These are phyloP conservation scores for Talaromyces trachyspermus DNA, from an alignment of 495 filamentous ascomycete species.

Conservation along the genomic window DNA sequence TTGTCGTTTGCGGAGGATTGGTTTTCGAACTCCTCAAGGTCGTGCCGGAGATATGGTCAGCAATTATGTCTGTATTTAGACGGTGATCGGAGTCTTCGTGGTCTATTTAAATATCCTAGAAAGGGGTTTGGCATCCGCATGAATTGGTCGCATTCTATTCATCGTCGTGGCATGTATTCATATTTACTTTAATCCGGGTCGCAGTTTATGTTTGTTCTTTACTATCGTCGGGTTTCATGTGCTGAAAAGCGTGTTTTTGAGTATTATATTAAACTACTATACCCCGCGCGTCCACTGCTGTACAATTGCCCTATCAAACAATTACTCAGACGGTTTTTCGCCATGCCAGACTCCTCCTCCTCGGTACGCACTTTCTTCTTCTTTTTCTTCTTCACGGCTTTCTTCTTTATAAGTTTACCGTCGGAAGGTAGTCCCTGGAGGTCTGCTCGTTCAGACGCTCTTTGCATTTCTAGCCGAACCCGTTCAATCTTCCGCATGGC, in stretches of 20 bases:
- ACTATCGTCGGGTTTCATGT: no score
- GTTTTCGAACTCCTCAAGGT: constrained; percentile 77
- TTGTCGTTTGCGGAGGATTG: constrained; percentile 78
- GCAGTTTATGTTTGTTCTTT: no score
- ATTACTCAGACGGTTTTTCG: not conserved
- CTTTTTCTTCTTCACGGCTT: constrained; percentile 52
- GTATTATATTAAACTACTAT: not conserved
- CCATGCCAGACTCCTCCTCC: not conserved
- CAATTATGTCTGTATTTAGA: constrained; percentile 21
- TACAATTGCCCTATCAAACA: not conserved
- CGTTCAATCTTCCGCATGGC: constrained; percentile 83
- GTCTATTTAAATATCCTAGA: not conserved
- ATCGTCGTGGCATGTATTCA: not conserved
- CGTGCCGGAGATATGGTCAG: constrained; percentile 47
- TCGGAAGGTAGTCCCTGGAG: constrained; percentile 62
- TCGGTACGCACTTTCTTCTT: constrained; percentile 13
- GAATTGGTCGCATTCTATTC: not conserved
- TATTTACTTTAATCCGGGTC: not conserved
- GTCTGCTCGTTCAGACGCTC: constrained; percentile 75
- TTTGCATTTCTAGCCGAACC: constrained; percentile 82
- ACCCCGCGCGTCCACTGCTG: constrained; percentile 1
- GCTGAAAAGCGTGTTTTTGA: not conserved
- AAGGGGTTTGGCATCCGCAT: not conserved
- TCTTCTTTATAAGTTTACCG: constrained; percentile 70
- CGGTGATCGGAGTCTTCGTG: constrained; percentile 6